Evolutionary conservation across 2,329 filamentous ascomycete species (phyloP).

Genomic region (Calonectria multiphialidica): DNA sequence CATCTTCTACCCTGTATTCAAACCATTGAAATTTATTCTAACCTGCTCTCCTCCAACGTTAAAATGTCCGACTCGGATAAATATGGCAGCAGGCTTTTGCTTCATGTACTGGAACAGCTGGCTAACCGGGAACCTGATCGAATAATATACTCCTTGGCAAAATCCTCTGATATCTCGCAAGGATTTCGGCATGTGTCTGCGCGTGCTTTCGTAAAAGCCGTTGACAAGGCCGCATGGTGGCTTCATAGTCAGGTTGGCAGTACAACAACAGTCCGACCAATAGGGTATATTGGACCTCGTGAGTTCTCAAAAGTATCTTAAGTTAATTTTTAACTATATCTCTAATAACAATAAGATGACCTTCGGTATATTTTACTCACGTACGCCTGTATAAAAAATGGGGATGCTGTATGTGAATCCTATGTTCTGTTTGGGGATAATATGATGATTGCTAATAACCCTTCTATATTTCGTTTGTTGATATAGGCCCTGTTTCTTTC

Average conservation of each 20-base stretch:
- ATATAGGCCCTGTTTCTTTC: slow-evolving; percentile 49
- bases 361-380: slow-evolving; percentile 46
- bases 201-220: slow-evolving; percentile 37
- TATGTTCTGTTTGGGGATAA: neutral
- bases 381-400: slow-evolving; percentile 48
- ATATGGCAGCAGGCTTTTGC: slow-evolving; percentile 42
- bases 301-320: slow-evolving; percentile 24
- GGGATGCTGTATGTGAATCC: slow-evolving; percentile 42
- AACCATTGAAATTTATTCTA: too few species aligned
- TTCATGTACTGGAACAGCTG: slow-evolving; percentile 44
- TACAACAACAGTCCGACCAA: slow-evolving; percentile 27
- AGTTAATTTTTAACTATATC: neutral
- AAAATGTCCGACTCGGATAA: neutral
- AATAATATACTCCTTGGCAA: slow-evolving; percentile 40
- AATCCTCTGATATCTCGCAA: slow-evolving; percentile 17
- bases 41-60: too few species aligned
- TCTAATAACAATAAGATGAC: slow-evolving; percentile 38
- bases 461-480: neutral
- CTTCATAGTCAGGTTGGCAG: slow-evolving; percentile 37
- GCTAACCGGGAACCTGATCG: slow-evolving; percentile 41
- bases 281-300: slow-evolving; percentile 50
- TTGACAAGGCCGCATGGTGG: slow-evolving; percentile 49
- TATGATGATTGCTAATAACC: neutral
- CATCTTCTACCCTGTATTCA: too few species aligned
- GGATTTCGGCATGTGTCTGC: slow-evolving; percentile 42